Percentiles rank a stretch among this genome's conserved stretches.
These are phyloP conservation scores for Paramecium octaurelia DNA, from an alignment of 73 alveolate species.

Conservation along the genomic window DNA sequence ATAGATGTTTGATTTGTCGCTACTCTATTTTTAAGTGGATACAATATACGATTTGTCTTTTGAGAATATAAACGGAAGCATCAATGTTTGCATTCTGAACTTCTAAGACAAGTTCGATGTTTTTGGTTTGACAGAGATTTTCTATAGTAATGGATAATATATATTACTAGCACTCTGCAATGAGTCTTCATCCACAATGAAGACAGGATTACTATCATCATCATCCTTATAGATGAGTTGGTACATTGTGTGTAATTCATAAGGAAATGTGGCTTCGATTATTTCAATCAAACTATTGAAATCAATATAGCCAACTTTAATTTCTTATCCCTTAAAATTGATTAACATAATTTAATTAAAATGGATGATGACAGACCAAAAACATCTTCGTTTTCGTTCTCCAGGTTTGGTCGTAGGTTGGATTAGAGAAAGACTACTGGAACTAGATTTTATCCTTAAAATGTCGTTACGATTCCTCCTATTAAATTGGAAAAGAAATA, in stretches of 20 bases:
- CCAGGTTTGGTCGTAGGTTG: conserved; percentile 22
- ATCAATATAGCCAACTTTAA: neutral
- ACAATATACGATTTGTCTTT: neutral
- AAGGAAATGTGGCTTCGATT: neutral
- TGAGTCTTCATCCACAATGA: neutral
- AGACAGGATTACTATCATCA: neutral
- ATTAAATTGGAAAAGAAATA: neutral
- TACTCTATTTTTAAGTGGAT: neutral
- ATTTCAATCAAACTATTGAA: neutral
- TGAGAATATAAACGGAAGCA: neutral
- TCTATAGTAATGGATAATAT: neutral
- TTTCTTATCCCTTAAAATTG: neutral
- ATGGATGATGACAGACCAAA: neutral
- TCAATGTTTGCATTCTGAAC: neutral
- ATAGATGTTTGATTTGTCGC: neutral
- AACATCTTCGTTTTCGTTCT: conserved; percentile 20
- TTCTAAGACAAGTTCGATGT: neutral
- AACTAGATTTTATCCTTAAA: neutral
- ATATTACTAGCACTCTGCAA: neutral
- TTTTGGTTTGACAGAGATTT: neutral
- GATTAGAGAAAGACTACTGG: neutral
- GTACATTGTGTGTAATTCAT: neutral
- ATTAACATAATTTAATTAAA: conserved; percentile 8
- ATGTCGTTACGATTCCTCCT: neutral
- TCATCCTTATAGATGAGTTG: neutral